Percentiles rank a stretch among this genome's conserved stretches.
Evolutionary conservation across 1,284 basidiomycete genomes (phyloP).

Genomic region (Puccinia polysora): DNA sequence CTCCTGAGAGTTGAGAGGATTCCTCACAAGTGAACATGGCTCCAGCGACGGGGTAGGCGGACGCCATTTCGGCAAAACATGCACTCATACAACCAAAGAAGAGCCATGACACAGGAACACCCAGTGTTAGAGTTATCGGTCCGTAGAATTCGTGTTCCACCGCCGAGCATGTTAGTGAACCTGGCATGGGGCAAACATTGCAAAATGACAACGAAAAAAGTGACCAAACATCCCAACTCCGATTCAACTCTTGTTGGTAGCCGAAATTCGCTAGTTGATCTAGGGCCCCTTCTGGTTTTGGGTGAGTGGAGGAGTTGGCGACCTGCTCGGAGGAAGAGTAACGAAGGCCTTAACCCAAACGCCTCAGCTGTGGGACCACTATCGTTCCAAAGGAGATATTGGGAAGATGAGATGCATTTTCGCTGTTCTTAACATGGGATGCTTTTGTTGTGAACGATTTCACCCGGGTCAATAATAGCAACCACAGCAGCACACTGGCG

Average conservation of each 20-base stretch:
- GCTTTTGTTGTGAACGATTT: no score
- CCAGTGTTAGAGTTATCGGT: conserved; percentile 1
- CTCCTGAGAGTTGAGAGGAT: no score
- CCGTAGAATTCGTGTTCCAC: not conserved
- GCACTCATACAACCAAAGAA: not conserved
- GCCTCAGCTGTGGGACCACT: no score
- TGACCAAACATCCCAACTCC: conserved; percentile 40
- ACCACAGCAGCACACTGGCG: no score
- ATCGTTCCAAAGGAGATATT: no score
- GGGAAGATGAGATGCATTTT: no score
- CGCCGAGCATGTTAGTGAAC: not conserved
- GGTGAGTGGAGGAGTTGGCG: no score
- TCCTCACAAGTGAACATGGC: conserved; percentile 42
- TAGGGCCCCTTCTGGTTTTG: no score
- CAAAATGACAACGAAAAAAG: conserved; percentile 31
- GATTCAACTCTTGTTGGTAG: conserved; percentile 31
- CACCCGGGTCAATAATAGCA: no score
- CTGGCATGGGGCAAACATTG: conserved; percentile 10
- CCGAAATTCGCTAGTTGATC: conserved; percentile 21
- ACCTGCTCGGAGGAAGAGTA: no score
- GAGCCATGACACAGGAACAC: not conserved
- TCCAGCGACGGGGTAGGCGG: conserved; percentile 37
- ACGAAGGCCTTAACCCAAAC: no score
- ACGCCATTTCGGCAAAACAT: conserved; percentile 34
- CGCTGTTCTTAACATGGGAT: no score